These are phyloP conservation scores for Aspergillus novofumigatus DNA, from an alignment of 2,329 filamentous ascomycete genomes.

Conservation along the genomic window DNA sequence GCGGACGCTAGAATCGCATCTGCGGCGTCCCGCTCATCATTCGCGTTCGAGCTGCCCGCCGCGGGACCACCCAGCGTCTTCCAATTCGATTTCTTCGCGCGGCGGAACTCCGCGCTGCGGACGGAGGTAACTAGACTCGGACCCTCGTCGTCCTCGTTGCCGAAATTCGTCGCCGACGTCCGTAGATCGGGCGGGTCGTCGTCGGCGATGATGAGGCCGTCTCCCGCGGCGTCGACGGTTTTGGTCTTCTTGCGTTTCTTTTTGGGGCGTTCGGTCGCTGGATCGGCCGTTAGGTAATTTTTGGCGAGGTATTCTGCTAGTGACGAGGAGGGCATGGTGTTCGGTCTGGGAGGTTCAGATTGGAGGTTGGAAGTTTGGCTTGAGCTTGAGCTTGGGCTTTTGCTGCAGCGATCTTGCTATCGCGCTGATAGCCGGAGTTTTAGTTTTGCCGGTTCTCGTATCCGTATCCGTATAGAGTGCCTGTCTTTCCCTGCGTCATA, in stretches of 20 bases:
- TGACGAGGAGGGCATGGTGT: conserved; percentile 47
- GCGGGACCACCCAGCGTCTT: conserved; percentile 58
- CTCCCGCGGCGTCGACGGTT: conserved; percentile 42
- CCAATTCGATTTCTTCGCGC: conserved; percentile 76
- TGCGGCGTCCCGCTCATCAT: conserved; percentile 60
- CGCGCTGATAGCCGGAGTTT: neutral
- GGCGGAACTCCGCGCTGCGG: conserved; percentile 56
- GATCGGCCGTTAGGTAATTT: conserved; percentile 76
- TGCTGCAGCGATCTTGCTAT: neutral
- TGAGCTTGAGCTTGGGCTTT: neutral
- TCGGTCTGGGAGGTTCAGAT: neutral
- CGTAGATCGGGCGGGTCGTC: conserved; percentile 39
- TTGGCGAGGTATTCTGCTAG: conserved; percentile 84
- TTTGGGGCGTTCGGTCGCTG: conserved; percentile 45
- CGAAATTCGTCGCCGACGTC: conserved; percentile 16
- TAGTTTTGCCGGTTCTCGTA: neutral
- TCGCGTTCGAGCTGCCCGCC: conserved; percentile 17
- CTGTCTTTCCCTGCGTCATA: neutral
- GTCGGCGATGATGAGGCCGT: conserved; percentile 38
- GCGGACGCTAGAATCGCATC: conserved; percentile 74
- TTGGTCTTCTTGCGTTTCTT: conserved; percentile 55
- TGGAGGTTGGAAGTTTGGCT: neutral
- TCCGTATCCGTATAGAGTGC: neutral
- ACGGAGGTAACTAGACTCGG: conserved; percentile 25
- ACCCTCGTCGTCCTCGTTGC: conserved; percentile 36